These are phyloP conservation scores for Juncus effusus DNA, from an alignment of 176 grass and related monocot genomes.

Conservation along the genomic window DNA sequence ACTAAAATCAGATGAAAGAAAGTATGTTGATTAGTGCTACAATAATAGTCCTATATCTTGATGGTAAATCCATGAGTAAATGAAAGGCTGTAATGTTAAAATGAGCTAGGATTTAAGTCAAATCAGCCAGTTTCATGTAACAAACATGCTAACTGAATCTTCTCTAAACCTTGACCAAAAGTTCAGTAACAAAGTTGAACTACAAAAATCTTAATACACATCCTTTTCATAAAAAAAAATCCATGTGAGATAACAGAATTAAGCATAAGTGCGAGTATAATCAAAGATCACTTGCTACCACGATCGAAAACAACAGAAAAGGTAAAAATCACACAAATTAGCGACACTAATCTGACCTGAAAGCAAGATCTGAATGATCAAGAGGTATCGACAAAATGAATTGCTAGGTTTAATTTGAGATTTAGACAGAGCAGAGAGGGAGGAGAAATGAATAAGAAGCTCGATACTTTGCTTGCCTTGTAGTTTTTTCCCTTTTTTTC, in stretches of 20 bases:
- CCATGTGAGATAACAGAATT: not conserved
- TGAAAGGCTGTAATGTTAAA: too few species aligned
- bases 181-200: not conserved
- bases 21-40: too few species aligned
- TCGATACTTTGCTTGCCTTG: slow-evolving; percentile 16
- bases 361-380: not conserved
- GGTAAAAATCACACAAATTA: slow-evolving; percentile 8
- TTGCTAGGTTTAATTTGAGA: not conserved
- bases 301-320: not conserved
- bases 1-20: not conserved
- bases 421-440: slow-evolving; percentile 2
- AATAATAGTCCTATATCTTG: too few species aligned
- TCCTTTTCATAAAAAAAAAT: not conserved
- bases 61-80: too few species aligned
- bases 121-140: too few species aligned
- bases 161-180: not conserved
- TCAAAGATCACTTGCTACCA: not conserved
- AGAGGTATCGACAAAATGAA: not conserved
- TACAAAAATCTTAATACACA: not conserved
- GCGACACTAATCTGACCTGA: slow-evolving; percentile 13
- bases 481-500: slow-evolving; percentile 10
- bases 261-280: not conserved
- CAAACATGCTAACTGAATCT: not conserved
- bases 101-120: too few species aligned
- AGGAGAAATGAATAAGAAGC: not conserved